Conservation (phyloP, 805 yeast genomes). For the Suhomyces sp. region DNA sequence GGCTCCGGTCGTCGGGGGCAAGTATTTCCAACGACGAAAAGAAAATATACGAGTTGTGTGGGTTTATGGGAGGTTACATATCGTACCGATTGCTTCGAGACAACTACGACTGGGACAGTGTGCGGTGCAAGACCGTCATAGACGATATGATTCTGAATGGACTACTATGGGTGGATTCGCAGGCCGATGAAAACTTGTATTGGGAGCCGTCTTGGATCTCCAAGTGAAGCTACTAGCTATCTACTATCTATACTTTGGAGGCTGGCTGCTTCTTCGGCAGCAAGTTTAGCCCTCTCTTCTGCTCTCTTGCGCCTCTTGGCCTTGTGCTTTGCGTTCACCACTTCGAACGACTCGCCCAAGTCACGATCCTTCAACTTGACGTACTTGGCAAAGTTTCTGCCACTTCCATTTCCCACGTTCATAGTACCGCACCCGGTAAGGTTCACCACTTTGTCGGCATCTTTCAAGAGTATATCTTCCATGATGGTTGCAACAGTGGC, state of each 20-base stretch:
- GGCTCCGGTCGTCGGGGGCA: slow-evolving; percentile 40
- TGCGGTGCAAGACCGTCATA: slow-evolving; percentile 59
- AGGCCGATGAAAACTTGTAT: slow-evolving; percentile 43
- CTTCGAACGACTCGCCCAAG: slow-evolving; percentile 62
- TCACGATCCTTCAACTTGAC: slow-evolving; percentile 56
- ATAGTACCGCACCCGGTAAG: slow-evolving; percentile 30
- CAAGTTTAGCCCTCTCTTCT: slow-evolving; percentile 1
- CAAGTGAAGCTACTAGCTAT: background rate
- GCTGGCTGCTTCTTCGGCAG: background rate
- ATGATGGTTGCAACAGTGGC: slow-evolving; percentile 51
- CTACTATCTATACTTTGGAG: background rate
- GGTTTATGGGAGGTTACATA: slow-evolving; percentile 70
- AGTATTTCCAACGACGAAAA: slow-evolving; percentile 58
- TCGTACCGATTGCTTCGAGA: slow-evolving; percentile 61
- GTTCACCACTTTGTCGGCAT: slow-evolving; percentile 12
- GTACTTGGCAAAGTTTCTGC: slow-evolving; percentile 56
- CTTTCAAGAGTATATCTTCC: slow-evolving; percentile 31
- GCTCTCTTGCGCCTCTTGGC: slow-evolving; percentile 32
- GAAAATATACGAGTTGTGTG: slow-evolving; percentile 69
- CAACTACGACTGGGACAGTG: slow-evolving; percentile 71
- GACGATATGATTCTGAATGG: slow-evolving; percentile 83
- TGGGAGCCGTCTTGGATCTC: slow-evolving; percentile 79
- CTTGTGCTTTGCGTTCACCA: slow-evolving; percentile 61
- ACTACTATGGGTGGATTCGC: slow-evolving; percentile 77
- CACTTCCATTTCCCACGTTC: slow-evolving; percentile 78